These are phyloP conservation scores for Cyclanthera cordifolia DNA, from an alignment of 306 rosid genomes.

Conservation along the genomic window DNA sequence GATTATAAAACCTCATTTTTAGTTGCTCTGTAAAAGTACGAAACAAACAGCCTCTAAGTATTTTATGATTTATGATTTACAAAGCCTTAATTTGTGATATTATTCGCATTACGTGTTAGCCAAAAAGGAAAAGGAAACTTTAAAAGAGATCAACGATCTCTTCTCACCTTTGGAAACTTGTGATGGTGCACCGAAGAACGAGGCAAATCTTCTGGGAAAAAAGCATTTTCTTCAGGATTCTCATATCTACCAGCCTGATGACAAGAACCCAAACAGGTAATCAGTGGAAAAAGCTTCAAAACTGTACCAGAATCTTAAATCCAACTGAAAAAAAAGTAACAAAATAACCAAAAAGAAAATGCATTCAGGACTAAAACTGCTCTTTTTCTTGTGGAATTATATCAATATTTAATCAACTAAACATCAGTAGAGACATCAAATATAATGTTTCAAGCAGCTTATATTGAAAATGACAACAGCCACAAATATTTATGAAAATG, in stretches of 20 bases:
- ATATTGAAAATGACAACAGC: background rate
- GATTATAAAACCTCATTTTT: no score
- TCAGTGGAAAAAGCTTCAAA: background rate
- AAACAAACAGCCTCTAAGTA: no score
- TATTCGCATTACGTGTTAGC: background rate
- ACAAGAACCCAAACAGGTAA: background rate
- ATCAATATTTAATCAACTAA: background rate
- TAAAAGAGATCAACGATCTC: background rate
- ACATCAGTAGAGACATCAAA: background rate
- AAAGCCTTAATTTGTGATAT: no score
- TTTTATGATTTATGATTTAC: no score
- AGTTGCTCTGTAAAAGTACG: no score
- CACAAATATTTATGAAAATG: background rate
- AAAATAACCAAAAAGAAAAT: background rate
- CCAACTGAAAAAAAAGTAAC: background rate
- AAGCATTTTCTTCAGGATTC: constrained; percentile 72
- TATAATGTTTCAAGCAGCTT: background rate
- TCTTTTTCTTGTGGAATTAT: background rate
- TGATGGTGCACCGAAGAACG: constrained; percentile 41
- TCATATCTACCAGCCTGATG: constrained; percentile 72
- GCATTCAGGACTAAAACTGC: background rate
- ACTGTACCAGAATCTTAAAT: background rate
- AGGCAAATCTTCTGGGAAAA: constrained; percentile 46
- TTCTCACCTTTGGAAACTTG: constrained; percentile 43
- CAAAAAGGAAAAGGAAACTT: background rate